These are phyloP conservation scores for Biscogniauxia sp. DNA, from an alignment of 2,329 filamentous ascomycete genomes.

Conservation along the genomic window DNA sequence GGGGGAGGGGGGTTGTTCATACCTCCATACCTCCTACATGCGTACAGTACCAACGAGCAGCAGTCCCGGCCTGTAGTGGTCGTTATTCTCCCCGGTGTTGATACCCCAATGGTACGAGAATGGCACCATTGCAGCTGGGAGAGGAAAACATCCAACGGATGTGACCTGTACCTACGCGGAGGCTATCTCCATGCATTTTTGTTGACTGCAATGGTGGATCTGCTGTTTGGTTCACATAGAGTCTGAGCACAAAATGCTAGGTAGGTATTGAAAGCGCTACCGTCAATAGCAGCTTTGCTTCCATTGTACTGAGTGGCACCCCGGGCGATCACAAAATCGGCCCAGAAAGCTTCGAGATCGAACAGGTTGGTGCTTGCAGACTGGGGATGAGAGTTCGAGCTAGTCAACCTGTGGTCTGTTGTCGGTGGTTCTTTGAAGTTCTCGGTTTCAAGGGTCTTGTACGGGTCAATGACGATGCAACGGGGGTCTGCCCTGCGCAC, in stretches of 20 bases:
- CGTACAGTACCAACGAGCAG: not conserved
- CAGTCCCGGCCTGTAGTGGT: not conserved
- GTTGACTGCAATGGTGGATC: not conserved
- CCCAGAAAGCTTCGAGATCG: not conserved
- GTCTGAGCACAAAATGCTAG: not conserved
- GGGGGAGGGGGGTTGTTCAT: not conserved
- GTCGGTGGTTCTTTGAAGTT: not conserved
- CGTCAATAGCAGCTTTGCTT: not conserved
- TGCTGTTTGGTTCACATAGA: not conserved
- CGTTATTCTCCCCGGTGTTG: not conserved
- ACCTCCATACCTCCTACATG: too few species aligned
- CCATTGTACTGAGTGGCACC: not conserved
- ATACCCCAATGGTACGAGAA: not conserved
- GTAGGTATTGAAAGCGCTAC: not conserved
- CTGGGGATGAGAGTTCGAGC: not conserved
- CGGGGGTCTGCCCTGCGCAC: not conserved
- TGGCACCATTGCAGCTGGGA: not conserved
- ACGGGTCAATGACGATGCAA: not conserved
- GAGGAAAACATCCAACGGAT: not conserved
- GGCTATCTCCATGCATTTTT: not conserved
- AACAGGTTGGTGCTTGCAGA: not conserved
- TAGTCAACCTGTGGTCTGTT: not conserved
- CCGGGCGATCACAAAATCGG: not conserved
- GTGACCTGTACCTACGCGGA: not conserved
- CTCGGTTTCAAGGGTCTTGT: not conserved